phyloP scores from a whole-genome alignment of 108 stramenopile genomes.

The Skeletonema marinoi region DNA sequence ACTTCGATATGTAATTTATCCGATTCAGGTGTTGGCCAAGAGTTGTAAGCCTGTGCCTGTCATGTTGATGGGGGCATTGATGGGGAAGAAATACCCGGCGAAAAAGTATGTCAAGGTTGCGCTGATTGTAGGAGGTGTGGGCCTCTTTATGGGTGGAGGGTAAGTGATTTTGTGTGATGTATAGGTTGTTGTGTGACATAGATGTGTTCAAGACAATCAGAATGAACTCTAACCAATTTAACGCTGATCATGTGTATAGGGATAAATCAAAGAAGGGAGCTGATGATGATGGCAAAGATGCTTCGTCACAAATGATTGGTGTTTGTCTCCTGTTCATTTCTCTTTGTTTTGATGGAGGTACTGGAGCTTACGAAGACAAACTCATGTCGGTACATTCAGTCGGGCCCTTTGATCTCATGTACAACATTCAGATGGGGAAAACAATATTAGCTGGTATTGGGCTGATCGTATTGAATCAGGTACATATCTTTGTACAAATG shows the following conservation, averaged over 20 bases:
- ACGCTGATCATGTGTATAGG: not conserved
- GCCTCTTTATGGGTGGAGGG: constrained; percentile 96
- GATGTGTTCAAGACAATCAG: no score
- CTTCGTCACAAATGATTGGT: constrained; percentile 80
- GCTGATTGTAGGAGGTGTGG: constrained; percentile 93
- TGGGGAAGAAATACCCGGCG: constrained; percentile 93
- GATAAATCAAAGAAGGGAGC: constrained; percentile 23
- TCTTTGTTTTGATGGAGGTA: constrained; percentile 97
- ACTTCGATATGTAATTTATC: constrained; percentile 94
- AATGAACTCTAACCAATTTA: no score
- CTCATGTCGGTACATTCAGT: constrained; percentile 96
- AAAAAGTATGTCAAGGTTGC: constrained; percentile 94
- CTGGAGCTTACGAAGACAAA: constrained; percentile 99
- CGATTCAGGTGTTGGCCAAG: constrained; percentile 97
- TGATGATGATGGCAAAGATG: constrained; percentile 54
- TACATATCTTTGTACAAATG: constrained; percentile 94
- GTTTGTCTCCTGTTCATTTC: constrained; percentile 92
- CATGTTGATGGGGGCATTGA: constrained; percentile 96
- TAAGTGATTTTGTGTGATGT: not conserved
- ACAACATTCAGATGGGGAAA: constrained; percentile 98
- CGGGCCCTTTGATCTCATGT: constrained; percentile 98
- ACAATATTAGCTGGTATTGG: constrained; percentile 92
- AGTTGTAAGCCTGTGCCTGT: constrained; percentile 98
- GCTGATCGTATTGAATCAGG: constrained; percentile 90
- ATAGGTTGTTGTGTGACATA: no score